Conservation (phyloP, 768 basidiomycete genomes). For the Neoboletus subvelutipes region DNA sequence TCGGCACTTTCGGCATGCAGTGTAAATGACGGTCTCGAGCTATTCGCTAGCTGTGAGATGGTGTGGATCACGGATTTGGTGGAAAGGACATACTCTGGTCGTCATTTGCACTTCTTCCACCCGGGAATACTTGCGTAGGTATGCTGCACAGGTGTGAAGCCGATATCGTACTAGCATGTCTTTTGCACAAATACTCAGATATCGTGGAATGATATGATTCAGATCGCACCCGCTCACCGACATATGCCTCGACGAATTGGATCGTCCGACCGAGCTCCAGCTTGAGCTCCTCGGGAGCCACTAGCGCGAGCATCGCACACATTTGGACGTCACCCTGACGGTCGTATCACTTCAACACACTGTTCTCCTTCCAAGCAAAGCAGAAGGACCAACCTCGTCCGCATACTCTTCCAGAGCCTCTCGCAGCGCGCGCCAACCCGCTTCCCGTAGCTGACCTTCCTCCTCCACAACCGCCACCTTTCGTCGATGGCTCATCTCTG, state of each 20-base stretch:
- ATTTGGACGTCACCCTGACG: constrained; percentile 75
- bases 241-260: constrained; percentile 67
- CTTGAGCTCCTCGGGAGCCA: constrained; percentile 58
- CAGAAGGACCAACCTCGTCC: constrained; percentile 47
- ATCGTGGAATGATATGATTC: neutral
- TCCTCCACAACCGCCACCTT: constrained; percentile 39
- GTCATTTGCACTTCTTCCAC: constrained; percentile 49
- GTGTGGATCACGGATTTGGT: no score
- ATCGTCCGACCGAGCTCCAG: constrained; percentile 44
- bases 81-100: constrained; percentile 47
- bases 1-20: constrained; percentile 60
- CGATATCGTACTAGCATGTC: constrained; percentile 64
- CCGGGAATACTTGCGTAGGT: constrained; percentile 65
- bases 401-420: constrained; percentile 60
- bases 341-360: constrained; percentile 1
- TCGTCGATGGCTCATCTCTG: constrained; percentile 24
- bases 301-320: constrained; percentile 67
- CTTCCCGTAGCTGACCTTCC: constrained; percentile 50
- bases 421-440: constrained; percentile 56
- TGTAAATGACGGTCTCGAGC: constrained; percentile 73
- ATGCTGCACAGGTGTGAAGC: constrained; percentile 67
- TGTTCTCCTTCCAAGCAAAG: neutral
- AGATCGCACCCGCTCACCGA: constrained; percentile 49
- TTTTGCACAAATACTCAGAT: constrained; percentile 25
- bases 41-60: constrained; percentile 28